Base-by-base conservation (phyloP, 768 basidiomycete species). In the Rhizopogon vinicolor region DNA sequence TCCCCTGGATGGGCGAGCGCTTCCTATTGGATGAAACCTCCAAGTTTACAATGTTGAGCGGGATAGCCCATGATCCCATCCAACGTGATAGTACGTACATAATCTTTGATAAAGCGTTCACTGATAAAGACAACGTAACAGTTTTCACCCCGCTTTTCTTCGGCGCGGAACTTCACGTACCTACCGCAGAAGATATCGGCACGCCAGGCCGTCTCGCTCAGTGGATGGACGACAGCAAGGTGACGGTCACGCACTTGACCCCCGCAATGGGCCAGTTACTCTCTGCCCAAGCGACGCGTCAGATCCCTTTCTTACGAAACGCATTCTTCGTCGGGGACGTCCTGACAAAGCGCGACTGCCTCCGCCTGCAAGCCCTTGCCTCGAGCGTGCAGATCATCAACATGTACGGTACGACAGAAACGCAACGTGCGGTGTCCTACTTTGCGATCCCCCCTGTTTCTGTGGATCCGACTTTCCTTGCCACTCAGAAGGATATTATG, bases 311-410 rank as follows among this genome's bases (percentile, higher is more conserved):
- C 7, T 85, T 99, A 19, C 75, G 72, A 39, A 93, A 89, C 64
- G 97, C 97, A 9, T 98, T 99, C 78, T 98, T 99, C 68, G 97
- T 99, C 44, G 97, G 97, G n/a, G 97, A 99, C 67, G 86, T 98
- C 42, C 85, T 99, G 53, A 98, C 97, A 58, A 99, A 98, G 72
- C 90, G 97, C 43, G 97, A 99, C 70, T 98, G 96, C 65, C 83
- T 89, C 41, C 90, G 97, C 37, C 80, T 99, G 3, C 97, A 99
- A 69, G 80, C 90, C 2, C 86, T 99, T 46, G 97, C 96, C 2
- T 75, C 84, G 12, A 97, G 98, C 63, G 93, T 95, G 13, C 78
- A 85, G 35, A 98, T 99, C 67, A 87, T 98, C 72, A 99, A 99
- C 78, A 99, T 99, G 97, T 99, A 98, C 70, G 97, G 97, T 14